These are phyloP conservation scores for Solanum ahanhuiri DNA, from an alignment of 257 asterid genomes.

Conservation along the genomic window DNA sequence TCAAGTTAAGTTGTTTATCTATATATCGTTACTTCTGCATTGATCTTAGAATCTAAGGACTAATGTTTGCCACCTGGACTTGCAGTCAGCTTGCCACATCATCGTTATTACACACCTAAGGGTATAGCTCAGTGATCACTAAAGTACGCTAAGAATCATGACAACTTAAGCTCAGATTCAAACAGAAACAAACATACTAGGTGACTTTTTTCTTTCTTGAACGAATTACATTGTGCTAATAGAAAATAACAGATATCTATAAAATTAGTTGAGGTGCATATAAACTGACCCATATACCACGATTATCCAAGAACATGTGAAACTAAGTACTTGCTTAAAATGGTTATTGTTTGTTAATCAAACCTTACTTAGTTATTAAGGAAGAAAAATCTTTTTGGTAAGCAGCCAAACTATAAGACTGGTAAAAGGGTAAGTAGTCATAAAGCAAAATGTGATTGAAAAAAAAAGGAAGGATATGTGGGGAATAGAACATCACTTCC, in stretches of 20 bases:
- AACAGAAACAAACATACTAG: too few species aligned
- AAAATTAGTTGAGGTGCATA: accelerated
- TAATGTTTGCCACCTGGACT: too few species aligned
- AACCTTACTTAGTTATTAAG: constrained; percentile 54
- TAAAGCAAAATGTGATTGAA: constrained; percentile 31
- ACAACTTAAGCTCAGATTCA: background rate
- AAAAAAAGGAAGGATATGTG: background rate
- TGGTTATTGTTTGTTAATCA: background rate
- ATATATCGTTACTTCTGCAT: background rate
- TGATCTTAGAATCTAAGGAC: constrained; percentile 29
- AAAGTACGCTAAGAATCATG: background rate
- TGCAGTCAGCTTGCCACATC: too few species aligned
- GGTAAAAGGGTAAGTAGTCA: constrained; percentile 22
- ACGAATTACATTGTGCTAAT: too few species aligned
- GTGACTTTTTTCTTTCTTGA: too few species aligned
- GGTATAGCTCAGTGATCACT: background rate
- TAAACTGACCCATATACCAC: accelerated
- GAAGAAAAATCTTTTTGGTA: constrained; percentile 7
- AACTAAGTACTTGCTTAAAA: background rate
- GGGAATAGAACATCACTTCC: constrained; percentile 35
- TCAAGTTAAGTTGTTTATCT: background rate
- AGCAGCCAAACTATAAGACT: constrained; percentile 45
- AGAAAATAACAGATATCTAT: accelerated
- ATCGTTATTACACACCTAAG: background rate
- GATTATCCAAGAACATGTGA: background rate